Evolutionary conservation across 306 rosid genomes (phyloP), one percentile per base, ranked within the genome.

Genomic region (Quercus robur): DNA sequence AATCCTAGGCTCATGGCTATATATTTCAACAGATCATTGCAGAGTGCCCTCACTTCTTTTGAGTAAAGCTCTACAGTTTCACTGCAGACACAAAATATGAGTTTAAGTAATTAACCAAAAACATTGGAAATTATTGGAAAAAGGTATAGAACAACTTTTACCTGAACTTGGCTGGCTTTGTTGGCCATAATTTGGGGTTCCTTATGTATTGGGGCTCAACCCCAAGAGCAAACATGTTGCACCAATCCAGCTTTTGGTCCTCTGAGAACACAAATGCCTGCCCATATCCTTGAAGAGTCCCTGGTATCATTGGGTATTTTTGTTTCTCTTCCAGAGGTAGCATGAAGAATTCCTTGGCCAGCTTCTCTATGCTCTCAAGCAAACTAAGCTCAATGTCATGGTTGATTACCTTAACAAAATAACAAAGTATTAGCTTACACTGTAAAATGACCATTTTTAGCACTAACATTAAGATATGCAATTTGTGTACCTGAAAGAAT

Each of bases 201-300:
- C 98, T 89, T 59, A 87, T 56, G 56, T 78, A 77, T 44, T 81
- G 81, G 62, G 99, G 99, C 81, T 82, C 82, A 84, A 96, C 73
- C 77, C 93, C 99, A 78, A 96, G 93, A 84, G 99, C 98, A 85
- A 93, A 91, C 99, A 96, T 96, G 86, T 96, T 93, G 83, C 98
- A 93, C 98, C 99, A 96, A 49, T 96, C 99, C 51, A 96, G 80
- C 80, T 96, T 96, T 56, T 96, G 99, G 77, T 93, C 93, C 89
- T 96, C 97, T 64, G 99, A 96, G 86, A 96, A 88, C 76, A 96
- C 93, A 86, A 96, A 96, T 56, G 99, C 99, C 57, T 96, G 98
- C 20, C 99, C 99, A 71, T 96, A 96, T 51, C 98, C 98, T 80
- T 96, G 99, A 62, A 93, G 84, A 38, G 97, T 93, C 49, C 99